These are phyloP conservation scores for Entomortierella beljakovae DNA, from an alignment of 192 early-diverging fungal genomes.

Conservation along the genomic window DNA sequence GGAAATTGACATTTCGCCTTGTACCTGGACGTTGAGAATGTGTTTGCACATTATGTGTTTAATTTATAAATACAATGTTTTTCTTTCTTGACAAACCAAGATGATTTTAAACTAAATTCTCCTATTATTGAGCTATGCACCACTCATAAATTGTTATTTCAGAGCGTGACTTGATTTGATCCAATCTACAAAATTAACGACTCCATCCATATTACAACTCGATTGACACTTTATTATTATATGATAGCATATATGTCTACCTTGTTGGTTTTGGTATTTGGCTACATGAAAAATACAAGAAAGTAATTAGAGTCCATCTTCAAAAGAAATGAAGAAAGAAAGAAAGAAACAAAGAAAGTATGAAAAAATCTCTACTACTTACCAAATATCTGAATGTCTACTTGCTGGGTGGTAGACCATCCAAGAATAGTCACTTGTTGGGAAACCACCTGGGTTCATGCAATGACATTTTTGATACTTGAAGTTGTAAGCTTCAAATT, in stretches of 20 bases:
- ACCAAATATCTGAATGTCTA: slow-evolving; percentile 63
- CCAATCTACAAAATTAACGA: no score
- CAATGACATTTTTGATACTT: slow-evolving; percentile 82
- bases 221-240: no score
- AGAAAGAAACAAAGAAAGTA: neutral
- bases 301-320: neutral
- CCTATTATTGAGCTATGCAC: no score
- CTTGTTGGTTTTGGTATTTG: slow-evolving; percentile 51
- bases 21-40: slow-evolving; percentile 95
- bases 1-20: neutral
- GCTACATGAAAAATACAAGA: slow-evolving; percentile 14
- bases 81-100: no score
- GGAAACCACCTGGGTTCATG: slow-evolving; percentile 81
- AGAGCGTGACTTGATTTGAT: no score
- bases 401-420: slow-evolving; percentile 84
- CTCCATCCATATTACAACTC: no score
- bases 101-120: no score
- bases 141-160: no score
- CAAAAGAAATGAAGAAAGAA: neutral
- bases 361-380: slow-evolving; percentile 23
- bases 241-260: no score
- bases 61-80: no score
- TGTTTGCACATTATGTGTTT: slow-evolving; percentile 89
- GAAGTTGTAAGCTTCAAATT: slow-evolving; percentile 81
- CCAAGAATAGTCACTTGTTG: slow-evolving; percentile 63